Evolutionary conservation across 1,284 basidiomycete species (phyloP).

Genomic region (Apiotrichum montevideense): DNA sequence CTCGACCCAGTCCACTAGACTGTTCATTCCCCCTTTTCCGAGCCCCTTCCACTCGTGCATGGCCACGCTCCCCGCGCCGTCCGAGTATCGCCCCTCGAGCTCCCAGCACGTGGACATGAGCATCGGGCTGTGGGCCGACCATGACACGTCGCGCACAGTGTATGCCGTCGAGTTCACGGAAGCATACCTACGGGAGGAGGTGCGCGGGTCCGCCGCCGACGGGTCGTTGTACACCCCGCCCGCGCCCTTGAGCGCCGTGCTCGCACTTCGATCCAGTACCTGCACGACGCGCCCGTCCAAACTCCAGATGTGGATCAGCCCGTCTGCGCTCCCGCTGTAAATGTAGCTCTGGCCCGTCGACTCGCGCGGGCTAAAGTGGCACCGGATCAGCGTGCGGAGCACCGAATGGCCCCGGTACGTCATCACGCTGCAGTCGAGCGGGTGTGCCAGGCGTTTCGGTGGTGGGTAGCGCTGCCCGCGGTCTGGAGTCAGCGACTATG

Average conservation of each 20-base stretch:
- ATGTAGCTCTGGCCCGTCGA: conserved; percentile 90
- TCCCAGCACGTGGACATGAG: conserved; percentile 90
- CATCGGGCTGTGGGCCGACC: conserved; percentile 61
- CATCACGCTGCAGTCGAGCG: conserved; percentile 91
- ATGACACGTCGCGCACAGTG: conserved; percentile 63
- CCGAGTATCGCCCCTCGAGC: conserved; percentile 50
- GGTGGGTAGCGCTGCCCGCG: conserved; percentile 55
- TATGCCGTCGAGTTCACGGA: conserved; percentile 13
- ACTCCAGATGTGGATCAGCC: conserved; percentile 73
- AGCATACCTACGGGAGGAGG: too few relatives aligned
- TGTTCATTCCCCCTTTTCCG: conserved; percentile 57
- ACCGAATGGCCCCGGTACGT: conserved; percentile 89
- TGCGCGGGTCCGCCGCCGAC: conserved; percentile 49
- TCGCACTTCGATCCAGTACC: conserved; percentile 69
- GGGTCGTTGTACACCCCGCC: conserved; percentile 35
- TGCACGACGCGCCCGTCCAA: conserved; percentile 64
- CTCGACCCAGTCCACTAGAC: conserved; percentile 69
- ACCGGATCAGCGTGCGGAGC: conserved; percentile 87
- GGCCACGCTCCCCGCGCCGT: conserved; percentile 63
- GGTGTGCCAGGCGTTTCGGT: conserved; percentile 53
- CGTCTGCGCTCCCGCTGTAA: conserved; percentile 64
- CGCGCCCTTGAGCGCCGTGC: not conserved
- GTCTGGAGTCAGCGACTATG: conserved; percentile 46
- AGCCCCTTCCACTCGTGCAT: conserved; percentile 91
- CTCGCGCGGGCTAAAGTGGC: conserved; percentile 86